These are phyloP conservation scores for Blastomyces parvus DNA, from an alignment of 2,329 filamentous ascomycete genomes.

Conservation along the genomic window DNA sequence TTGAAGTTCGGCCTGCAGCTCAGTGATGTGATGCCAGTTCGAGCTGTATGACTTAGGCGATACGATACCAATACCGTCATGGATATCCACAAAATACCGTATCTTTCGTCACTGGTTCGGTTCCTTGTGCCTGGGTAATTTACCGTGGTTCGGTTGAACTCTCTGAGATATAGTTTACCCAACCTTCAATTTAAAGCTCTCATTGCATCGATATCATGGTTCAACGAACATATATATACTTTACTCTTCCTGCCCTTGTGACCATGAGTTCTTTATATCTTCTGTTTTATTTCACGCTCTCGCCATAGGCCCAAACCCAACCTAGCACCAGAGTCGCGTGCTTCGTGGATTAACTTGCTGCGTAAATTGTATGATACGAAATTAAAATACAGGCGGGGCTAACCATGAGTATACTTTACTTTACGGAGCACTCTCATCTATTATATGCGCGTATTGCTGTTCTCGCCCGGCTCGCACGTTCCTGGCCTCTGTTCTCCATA, in stretches of 20 bases:
- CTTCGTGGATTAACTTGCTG: background rate
- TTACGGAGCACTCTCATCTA: too few species aligned
- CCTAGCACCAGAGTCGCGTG: background rate
- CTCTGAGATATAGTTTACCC: background rate
- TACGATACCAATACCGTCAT: background rate
- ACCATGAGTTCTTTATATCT: background rate
- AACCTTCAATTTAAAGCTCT: background rate
- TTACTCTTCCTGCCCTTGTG: background rate
- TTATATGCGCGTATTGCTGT: too few species aligned
- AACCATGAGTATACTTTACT: background rate
- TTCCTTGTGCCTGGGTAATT: background rate
- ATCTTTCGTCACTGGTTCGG: background rate
- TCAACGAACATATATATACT: background rate
- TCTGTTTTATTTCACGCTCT: background rate
- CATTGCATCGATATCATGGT: background rate
- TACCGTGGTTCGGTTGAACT: background rate
- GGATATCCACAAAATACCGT: background rate
- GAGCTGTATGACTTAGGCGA: background rate
- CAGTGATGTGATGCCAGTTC: too few species aligned
- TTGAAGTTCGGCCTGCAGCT: too few species aligned
- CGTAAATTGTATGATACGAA: background rate
- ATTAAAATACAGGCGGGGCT: background rate
- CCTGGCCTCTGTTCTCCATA: background rate
- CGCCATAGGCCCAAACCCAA: background rate
- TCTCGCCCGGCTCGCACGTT: too few species aligned